Conservation (phyloP, 1,284 basidiomycete species). For the Sanghuangporus weigelae region DNA sequence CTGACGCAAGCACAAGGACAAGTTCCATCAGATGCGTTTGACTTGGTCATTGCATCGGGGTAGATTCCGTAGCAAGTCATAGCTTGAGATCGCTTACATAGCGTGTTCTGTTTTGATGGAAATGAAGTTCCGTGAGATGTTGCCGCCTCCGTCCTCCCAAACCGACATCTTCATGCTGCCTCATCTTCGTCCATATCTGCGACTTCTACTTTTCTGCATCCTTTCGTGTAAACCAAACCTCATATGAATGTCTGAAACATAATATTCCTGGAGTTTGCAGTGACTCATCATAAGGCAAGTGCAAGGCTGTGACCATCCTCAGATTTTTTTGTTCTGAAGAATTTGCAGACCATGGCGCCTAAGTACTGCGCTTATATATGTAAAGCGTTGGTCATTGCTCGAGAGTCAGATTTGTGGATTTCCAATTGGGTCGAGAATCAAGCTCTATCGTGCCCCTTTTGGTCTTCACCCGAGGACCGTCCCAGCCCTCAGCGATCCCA, state of each 20-base stretch:
- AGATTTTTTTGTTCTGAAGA: background rate
- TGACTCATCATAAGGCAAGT: too few relatives aligned
- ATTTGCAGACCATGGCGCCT: background rate
- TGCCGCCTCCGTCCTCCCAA: too few relatives aligned
- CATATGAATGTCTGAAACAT: too few relatives aligned
- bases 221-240: too few relatives aligned
- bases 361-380: background rate
- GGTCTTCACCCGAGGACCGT: background rate
- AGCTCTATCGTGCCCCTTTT: background rate
- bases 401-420: background rate
- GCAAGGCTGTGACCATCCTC: too few relatives aligned
- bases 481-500: background rate
- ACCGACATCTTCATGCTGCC: too few relatives aligned
- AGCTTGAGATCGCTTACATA: background rate
- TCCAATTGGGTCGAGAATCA: background rate
- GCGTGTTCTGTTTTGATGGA: background rate
- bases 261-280: too few relatives aligned
- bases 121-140: background rate
- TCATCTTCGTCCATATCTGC: too few relatives aligned
- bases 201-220: too few relatives aligned
- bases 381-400: background rate
- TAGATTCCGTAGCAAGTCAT: background rate
- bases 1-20: slow-evolving; percentile 76
- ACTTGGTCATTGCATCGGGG: slow-evolving; percentile 37
- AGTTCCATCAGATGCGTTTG: slow-evolving; percentile 70